Conservation (phyloP, 2,329 filamentous ascomycete genomes). For the Cladosporium oxysporum region DNA sequence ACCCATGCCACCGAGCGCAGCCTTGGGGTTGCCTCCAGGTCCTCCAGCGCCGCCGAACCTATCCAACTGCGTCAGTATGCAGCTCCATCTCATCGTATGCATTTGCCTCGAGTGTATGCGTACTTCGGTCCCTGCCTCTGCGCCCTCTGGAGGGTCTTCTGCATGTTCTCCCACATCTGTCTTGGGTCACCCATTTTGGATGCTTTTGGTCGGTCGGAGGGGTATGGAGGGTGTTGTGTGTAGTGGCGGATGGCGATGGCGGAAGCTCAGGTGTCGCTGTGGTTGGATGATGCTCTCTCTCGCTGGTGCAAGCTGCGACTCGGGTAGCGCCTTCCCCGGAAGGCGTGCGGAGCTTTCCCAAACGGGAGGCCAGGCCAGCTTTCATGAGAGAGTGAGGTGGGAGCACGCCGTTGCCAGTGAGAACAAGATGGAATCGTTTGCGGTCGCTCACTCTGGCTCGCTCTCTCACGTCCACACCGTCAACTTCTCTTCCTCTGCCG, state of each 20-base stretch:
- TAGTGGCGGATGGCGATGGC: conserved; percentile 13
- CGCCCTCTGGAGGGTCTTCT: conserved; percentile 57
- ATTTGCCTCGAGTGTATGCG: conserved; percentile 11
- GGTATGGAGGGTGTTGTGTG: background rate
- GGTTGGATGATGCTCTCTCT: conserved; percentile 10
- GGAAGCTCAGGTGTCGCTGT: conserved; percentile 5
- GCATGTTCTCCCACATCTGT: conserved; percentile 67
- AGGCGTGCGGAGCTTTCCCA: conserved; percentile 5
- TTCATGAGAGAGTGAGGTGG: background rate
- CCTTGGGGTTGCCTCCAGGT: conserved; percentile 50
- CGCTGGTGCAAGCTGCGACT: conserved; percentile 14
- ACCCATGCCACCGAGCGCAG: conserved; percentile 56
- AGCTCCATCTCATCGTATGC: conserved; percentile 18
- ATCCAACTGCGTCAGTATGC: conserved; percentile 23
- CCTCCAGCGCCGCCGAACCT: conserved; percentile 53
- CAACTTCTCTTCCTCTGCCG: conserved; percentile 52
- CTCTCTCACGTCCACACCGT: conserved; percentile 52
- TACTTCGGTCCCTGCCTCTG: conserved; percentile 50
- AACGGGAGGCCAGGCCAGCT: conserved; percentile 6
- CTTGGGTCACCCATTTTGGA: conserved; percentile 55
- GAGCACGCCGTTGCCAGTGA: conserved; percentile 2
- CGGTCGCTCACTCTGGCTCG: conserved; percentile 36
- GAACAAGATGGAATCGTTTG: conserved; percentile 36
- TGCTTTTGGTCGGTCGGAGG: background rate
- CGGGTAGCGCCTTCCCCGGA: conserved; percentile 5